Evolutionary conservation across 306 rosid genomes (phyloP).

Genomic region (Crotalaria pallida): DNA sequence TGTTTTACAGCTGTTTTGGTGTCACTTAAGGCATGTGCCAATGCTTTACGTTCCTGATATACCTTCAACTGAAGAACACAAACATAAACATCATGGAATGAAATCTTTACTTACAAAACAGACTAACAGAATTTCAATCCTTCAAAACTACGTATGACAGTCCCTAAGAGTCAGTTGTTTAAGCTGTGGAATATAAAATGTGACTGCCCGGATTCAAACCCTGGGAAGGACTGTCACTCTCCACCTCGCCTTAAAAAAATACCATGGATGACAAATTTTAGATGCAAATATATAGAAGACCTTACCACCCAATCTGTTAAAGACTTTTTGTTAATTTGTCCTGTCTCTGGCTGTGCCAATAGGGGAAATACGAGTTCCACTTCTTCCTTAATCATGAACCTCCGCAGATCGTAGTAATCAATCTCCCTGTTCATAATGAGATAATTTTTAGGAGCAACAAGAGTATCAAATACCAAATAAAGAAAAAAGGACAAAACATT

Average conservation of each 20-base stretch:
- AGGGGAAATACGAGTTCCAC: conserved; percentile 60
- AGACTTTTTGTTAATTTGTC: conserved; percentile 54
- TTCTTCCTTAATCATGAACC: conserved; percentile 86
- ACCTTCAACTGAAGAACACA: conserved; percentile 63
- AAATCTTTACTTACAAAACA: not conserved
- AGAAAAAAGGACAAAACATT: not conserved
- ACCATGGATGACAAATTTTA: not conserved
- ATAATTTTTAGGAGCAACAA: not conserved
- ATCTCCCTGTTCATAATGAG: conserved; percentile 46
- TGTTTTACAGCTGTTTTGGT: conserved; percentile 94
- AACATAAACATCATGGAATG: not conserved
- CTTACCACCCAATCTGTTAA: conserved; percentile 84
- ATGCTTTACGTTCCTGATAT: conserved; percentile 73
- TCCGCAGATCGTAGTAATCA: conserved; percentile 61
- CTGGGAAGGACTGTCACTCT: too few relatives aligned
- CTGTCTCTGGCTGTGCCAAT: conserved; percentile 43
- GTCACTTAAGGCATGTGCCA: conserved; percentile 80
- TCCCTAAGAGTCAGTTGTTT: too few relatives aligned
- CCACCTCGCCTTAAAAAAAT: too few relatives aligned
- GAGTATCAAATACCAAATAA: not conserved
- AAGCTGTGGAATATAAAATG: too few relatives aligned
- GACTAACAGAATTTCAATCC: not conserved
- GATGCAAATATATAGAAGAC: not conserved
- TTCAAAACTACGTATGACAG: not conserved
- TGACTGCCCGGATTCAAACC: too few relatives aligned